Percentiles rank a stretch among this genome's conserved stretches.
phyloP scores from a whole-genome alignment of 139 green algal species.

The Coelastrella sp. region DNA sequence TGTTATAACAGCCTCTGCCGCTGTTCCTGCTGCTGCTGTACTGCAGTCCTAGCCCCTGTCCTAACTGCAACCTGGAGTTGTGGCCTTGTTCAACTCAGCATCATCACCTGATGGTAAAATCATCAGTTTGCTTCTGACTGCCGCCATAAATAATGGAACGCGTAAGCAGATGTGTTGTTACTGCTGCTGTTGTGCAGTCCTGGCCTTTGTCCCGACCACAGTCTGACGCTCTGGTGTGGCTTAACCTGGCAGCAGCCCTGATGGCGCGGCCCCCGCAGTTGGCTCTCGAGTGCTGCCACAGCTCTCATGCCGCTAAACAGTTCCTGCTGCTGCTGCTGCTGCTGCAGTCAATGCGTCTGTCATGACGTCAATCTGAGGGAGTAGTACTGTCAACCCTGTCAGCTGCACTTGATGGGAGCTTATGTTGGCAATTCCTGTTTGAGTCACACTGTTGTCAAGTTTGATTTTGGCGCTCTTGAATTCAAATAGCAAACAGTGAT shows the following conservation, averaged over 20 bases:
- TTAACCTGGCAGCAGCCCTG: slow-evolving; percentile 59
- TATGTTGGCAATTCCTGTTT: no score
- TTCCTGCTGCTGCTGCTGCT: background rate
- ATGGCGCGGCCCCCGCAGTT: no score
- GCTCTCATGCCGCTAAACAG: no score
- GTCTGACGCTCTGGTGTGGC: slow-evolving; percentile 63
- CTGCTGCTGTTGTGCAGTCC: background rate
- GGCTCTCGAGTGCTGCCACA: no score
- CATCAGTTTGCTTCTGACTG: no score
- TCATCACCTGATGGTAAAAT: slow-evolving; percentile 55
- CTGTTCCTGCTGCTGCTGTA: slow-evolving; percentile 22
- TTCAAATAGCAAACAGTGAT: no score
- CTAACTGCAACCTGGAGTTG: slow-evolving; percentile 57
- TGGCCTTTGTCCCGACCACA: slow-evolving; percentile 49
- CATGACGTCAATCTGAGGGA: background rate
- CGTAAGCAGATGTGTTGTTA: no score
- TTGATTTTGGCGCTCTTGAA: no score
- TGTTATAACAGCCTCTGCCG: slow-evolving; percentile 39
- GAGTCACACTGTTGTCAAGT: no score
- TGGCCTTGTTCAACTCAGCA: slow-evolving; percentile 63
- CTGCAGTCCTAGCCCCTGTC: slow-evolving; percentile 37
- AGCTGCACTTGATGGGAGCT: no score
- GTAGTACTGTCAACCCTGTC: background rate
- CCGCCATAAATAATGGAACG: no score
- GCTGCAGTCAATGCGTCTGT: background rate